Conservation (phyloP, 2,329 filamentous ascomycete species). For the Hypoxylon rubiginosum region DNA sequence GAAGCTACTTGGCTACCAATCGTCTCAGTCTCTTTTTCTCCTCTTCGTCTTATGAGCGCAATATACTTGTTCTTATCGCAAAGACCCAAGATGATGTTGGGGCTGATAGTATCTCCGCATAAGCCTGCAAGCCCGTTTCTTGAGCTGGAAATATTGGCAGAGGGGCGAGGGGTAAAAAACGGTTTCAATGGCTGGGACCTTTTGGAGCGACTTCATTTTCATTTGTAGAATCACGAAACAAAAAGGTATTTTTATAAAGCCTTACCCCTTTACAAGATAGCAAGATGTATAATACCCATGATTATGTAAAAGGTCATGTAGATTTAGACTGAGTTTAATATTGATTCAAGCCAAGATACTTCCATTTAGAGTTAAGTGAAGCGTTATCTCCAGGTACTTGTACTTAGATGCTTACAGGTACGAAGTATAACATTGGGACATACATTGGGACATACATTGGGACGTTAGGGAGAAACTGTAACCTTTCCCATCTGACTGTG, state of each 20-base stretch:
- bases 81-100: constrained; percentile 10
- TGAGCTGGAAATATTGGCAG: constrained; percentile 22
- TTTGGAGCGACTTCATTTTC: background rate
- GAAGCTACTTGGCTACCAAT: constrained; percentile 12
- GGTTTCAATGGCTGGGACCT: background rate
- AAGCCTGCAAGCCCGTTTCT: constrained; percentile 28
- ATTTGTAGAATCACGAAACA: background rate
- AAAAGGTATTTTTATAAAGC: background rate
- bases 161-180: constrained; percentile 24
- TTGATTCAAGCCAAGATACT: background rate
- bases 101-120: constrained; percentile 21
- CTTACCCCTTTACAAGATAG: background rate
- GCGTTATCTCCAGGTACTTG: background rate
- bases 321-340: background rate
- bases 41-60: constrained; percentile 12
- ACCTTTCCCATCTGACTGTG: background rate
- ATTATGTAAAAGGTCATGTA: background rate
- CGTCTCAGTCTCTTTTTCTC: constrained; percentile 6
- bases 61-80: constrained; percentile 21
- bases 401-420: background rate
- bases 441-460: too few species aligned
- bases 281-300: background rate
- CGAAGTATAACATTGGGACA: background rate
- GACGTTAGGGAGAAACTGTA: background rate
- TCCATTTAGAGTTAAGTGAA: constrained; percentile 21